These are phyloP conservation scores for Elongisporangium undulatum DNA, from an alignment of 352 stramenopile genomes.

Conservation along the genomic window DNA sequence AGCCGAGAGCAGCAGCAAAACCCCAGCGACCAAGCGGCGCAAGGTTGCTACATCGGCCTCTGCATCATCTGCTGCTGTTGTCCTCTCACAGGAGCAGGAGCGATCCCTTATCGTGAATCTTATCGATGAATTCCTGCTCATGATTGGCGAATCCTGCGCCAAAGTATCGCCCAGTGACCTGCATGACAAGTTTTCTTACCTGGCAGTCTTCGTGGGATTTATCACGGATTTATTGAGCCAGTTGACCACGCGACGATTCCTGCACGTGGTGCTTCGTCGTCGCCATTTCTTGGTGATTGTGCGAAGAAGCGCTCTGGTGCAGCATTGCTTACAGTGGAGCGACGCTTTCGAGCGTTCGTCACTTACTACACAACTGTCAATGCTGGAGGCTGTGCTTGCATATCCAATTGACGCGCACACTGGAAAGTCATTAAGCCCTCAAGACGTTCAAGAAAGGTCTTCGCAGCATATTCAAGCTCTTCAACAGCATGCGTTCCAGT, in stretches of 20 bases:
- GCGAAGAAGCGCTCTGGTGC: slow-evolving; percentile 31
- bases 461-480: slow-evolving; percentile 59
- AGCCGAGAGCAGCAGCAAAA: slow-evolving; percentile 4
- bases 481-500: slow-evolving; percentile 59
- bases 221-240: slow-evolving; percentile 85
- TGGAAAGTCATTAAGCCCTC: slow-evolving; percentile 44
- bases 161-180: slow-evolving; percentile 1
- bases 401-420: slow-evolving; percentile 88
- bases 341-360: slow-evolving; percentile 28
- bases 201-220: slow-evolving; percentile 70
- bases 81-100: slow-evolving; percentile 10
- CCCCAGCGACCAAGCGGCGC: slow-evolving; percentile 6
- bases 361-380: slow-evolving; percentile 57
- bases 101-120: slow-evolving; percentile 28
- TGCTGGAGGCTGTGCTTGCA: slow-evolving; percentile 59
- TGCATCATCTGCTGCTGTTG: not conserved
- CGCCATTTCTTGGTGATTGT: slow-evolving; percentile 45
- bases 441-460: slow-evolving; percentile 44
- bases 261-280: slow-evolving; percentile 64
- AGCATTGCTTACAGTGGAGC: slow-evolving; percentile 31
- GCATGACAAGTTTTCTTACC: slow-evolving; percentile 23
- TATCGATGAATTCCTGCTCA: slow-evolving; percentile 17
- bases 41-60: slow-evolving; percentile 4
- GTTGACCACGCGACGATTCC: slow-evolving; percentile 87
- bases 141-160: not conserved